Percentiles rank a stretch among this genome's conserved stretches.
Evolutionary conservation across 441 rosid species (phyloP).

Genomic region (Populus hybrid): DNA sequence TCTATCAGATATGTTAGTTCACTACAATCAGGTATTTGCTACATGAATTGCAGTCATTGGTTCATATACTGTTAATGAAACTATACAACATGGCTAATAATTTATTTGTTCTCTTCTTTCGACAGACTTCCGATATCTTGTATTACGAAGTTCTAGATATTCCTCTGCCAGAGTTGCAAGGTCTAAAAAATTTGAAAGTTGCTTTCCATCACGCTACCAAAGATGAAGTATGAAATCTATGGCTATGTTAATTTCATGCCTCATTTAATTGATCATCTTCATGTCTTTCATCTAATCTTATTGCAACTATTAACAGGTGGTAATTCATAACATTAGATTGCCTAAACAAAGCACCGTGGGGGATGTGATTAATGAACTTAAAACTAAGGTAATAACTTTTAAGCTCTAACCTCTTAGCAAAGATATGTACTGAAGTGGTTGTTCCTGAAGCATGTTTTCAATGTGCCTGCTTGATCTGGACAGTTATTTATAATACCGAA

Average conservation of each 20-base stretch:
- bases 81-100: background rate
- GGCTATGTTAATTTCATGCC: constrained; percentile 9
- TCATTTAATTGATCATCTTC: constrained; percentile 4
- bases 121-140: constrained; percentile 84
- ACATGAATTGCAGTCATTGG: constrained; percentile 18
- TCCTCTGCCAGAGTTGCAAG: constrained; percentile 96
- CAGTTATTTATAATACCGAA: background rate
- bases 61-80: constrained; percentile 4
- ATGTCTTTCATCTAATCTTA: constrained; percentile 6
- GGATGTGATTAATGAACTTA: constrained; percentile 82
- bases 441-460: background rate
- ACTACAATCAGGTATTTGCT: too few relatives aligned
- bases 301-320: constrained; percentile 46
- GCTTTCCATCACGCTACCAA: constrained; percentile 80
- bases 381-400: constrained; percentile 52
- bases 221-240: constrained; percentile 58
- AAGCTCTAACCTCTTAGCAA: background rate
- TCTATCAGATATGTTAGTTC: too few relatives aligned
- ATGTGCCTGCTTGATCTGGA: background rate
- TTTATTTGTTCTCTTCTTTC: constrained; percentile 23
- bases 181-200: constrained; percentile 85
- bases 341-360: constrained; percentile 96
- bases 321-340: constrained; percentile 78
- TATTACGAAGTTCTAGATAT: constrained; percentile 95
- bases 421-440: background rate